Evolutionary conservation across 345 rosid species (phyloP), one percentile per base, ranked within the genome.

Genomic region (Corchorus olitorius): DNA sequence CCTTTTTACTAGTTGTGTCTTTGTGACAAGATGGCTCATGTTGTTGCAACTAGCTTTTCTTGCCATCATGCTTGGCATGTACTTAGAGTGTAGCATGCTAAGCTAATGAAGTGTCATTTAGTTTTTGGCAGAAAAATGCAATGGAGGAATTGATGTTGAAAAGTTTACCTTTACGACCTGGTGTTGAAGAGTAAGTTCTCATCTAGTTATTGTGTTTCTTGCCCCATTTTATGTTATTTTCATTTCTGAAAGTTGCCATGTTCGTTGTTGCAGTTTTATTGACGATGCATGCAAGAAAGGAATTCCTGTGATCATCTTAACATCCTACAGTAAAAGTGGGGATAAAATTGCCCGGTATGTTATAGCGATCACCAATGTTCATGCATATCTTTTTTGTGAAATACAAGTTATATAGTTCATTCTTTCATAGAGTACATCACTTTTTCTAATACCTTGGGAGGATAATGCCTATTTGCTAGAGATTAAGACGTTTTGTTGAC

Each of bases 81-180:
- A 63, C 49, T 65, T 39, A 55, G 12, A 46, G 43, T 76, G 35
- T 49, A 16, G 33, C 52, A 11, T 53, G 75, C 12, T 53, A 34
- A 65, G 41, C 73, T 70, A 45, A 77, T 84, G 49, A 84, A 76
- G 35, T 49, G 65, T 69, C 72, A 19, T 53, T 65, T 69, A 46
- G 61, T 80, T 80, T 65, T 84, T 86, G 83, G 75, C 93, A 91
- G 99, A 91, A 90, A 90, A 87, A 66, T 81, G 98, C 96, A 9
- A 58, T 89, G 87, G 85, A 88, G 81, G 98, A 91, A 77, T 84
- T 90, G 79, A 78, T 83, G 80, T 82, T 95, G 6, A 76, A 88
- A 85, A 83, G 82, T 82, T 74, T 92, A 84, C 89, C 92, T 77
- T 81, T 95, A 75, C 92, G 96, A 76, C 93, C 99, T 80, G 99